Evolutionary conservation across 1,139 yeast species (phyloP), one percentile per base, ranked within the genome.

Genomic region (Suhomyces wounanorum): DNA sequence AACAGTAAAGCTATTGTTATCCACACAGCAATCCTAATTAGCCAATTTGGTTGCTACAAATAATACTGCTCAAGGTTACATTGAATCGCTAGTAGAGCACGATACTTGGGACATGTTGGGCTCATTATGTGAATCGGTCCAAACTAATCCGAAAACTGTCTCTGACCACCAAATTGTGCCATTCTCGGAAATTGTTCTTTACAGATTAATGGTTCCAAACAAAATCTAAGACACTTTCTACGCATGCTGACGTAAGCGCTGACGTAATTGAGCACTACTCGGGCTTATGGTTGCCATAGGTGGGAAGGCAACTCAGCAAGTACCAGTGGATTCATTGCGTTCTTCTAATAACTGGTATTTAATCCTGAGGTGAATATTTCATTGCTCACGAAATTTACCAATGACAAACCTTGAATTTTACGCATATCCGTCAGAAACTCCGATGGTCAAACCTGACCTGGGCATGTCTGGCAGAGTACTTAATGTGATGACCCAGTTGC

Each of bases 401-500:
- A 49, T 52, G 54, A 43, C 51, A 11, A 60, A 44, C 35, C 50
- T 50, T 10, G 53, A 48, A 28, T 60, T 62, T 47, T 57, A 54
- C 47, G 66, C 69, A 18, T 66, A 56, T 44, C 68, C 74, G 1
- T 59, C 69, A 18, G 67, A 65, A 44, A 49, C 51, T 6, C 60
- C 59, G 36, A 59, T 61, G 48, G 63, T 69, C 11, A 64, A 74
- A 8, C 79, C 79, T 4, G 59, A 63, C 17, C 73, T 72, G 45
- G 66, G 75, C 48, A 66, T 81, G 26, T 75, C 84, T 5, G 95
- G 95, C 0, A 71, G 96, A 31, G 79, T 88, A 43, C 70, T 88
- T 56, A 82, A 83, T 56, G 89, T 84, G 45, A 80, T 85, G 75
- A 82, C 94, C 9, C 82, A 78, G 61, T 73, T 88, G 53, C 92